Conservation (phyloP, 179 eudicot genomes). For the Silene noctiflora region DNA sequence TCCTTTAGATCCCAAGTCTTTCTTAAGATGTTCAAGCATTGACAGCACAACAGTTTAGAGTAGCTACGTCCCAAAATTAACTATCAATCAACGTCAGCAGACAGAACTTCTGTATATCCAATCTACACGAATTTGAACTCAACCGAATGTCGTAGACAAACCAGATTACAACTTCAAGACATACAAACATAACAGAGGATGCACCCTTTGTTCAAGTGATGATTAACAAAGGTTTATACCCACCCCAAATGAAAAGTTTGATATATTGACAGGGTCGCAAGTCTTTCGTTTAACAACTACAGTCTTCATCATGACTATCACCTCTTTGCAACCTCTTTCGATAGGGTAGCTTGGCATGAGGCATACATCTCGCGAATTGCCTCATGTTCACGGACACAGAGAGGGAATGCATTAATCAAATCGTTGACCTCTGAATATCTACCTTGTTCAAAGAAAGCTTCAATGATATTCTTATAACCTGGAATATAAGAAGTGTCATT, state of each 20-base stretch:
- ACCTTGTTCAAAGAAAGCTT: slow-evolving; percentile 58
- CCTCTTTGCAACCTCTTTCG: not conserved
- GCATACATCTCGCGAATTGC: slow-evolving; percentile 49
- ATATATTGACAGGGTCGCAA: too few relatives aligned
- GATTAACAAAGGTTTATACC: too few relatives aligned
- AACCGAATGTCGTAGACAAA: too few relatives aligned
- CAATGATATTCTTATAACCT: slow-evolving; percentile 51
- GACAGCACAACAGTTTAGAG: slow-evolving; percentile 21
- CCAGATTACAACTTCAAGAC: too few relatives aligned
- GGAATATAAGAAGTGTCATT: slow-evolving; percentile 41
- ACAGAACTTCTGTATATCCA: too few relatives aligned
- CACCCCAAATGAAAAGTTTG: too few relatives aligned
- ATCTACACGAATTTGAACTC: too few relatives aligned
- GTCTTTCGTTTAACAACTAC: too few relatives aligned
- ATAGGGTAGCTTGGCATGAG: not conserved
- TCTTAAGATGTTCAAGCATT: slow-evolving; percentile 77
- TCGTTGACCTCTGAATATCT: slow-evolving; percentile 75
- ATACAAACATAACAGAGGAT: too few relatives aligned
- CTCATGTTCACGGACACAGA: slow-evolving; percentile 47
- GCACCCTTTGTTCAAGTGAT: too few relatives aligned
- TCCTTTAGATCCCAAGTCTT: slow-evolving; percentile 68
- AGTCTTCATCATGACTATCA: too few relatives aligned
- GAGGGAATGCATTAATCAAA: slow-evolving; percentile 64
- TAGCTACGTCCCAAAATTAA: not conserved
- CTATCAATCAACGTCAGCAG: not conserved